A percentile compares a stretch with the other conserved stretches of the same genome.
phyloP scores from a whole-genome alignment of 441 rosid species.

The California macrophylla region DNA sequence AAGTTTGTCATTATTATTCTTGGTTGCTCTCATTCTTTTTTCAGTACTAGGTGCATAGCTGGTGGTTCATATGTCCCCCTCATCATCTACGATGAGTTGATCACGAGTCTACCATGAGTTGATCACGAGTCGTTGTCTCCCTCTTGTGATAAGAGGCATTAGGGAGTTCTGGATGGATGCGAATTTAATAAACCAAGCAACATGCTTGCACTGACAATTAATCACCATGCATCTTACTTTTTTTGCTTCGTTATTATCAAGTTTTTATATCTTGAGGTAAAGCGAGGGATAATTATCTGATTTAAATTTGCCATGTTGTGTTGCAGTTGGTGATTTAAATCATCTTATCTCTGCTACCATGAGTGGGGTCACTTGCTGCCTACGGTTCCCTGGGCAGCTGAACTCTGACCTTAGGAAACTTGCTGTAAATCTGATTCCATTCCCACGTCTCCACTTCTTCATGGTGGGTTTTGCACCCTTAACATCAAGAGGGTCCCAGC shows the following conservation, averaged over 20 bases:
- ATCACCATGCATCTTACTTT: neutral
- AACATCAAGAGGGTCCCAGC: slow-evolving; percentile 18
- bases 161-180: neutral
- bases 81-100: neutral
- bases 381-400: slow-evolving; percentile 12
- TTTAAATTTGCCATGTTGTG: neutral
- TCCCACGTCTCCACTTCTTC: slow-evolving; percentile 5
- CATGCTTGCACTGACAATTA: neutral
- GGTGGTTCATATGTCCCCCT: neutral
- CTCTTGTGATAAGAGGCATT: neutral
- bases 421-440: neutral
- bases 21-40: neutral
- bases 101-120: neutral
- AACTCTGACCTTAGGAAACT: slow-evolving; percentile 5
- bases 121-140: neutral
- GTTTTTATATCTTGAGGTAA: neutral
- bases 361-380: slow-evolving; percentile 13
- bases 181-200: neutral
- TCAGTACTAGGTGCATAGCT: neutral
- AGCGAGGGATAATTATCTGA: neutral
- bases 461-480: neutral
- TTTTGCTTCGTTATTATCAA: neutral
- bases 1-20: neutral
- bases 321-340: slow-evolving; percentile 10
- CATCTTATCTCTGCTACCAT: slow-evolving; percentile 10